Base-by-base conservation (phyloP, 75 land plant genomes). In the Selaginella moellendorffii region DNA sequence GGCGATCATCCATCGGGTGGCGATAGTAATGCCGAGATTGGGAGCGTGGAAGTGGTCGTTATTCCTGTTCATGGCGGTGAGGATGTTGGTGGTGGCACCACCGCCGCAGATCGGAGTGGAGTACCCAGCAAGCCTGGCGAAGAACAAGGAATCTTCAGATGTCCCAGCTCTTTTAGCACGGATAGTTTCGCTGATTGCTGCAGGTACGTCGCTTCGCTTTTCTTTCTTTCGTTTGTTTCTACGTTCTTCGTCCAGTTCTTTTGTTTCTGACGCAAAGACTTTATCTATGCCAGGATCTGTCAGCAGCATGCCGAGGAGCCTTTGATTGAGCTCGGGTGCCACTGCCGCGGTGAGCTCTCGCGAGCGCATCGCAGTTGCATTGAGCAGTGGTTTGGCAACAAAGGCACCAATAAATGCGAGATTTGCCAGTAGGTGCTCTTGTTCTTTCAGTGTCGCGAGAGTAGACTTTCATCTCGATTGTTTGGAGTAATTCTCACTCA, bases 341-440 rank as follows among this genome's bases (percentile, higher is more conserved):
- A 77, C 31, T 90, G 96, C 60, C 80, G 90, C 19, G 96, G 96
- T 31, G 90, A 82, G 52, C 77, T 90, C 65, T 82, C 90, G 27
- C 85, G 81, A 69, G 82, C 85, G 9, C 96, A 90, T 52, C 74
- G 80, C 0, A 72, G 84, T 0, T 90, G 96, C 66, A 90, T 90
- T 51, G 80, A 81, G 46, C 67, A 67, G 58, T 90, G 96, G 96
- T 90, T 90, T 68, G 66, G 69, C 29, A 86, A 85, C 42, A 83
- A 76, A 73, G 96, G 90, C 1, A 79, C 96, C 61, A 90, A 90
- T 70, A 83, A 75, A 65, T 90, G 96, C 62, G 96, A 90, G 72
- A 84, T 90, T 63, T 90, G 96, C 85, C 85, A 84, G 96, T 89
- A 76, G 69, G 71, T 63, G 59, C n/a, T 56, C 9, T 21, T 8